A percentile compares a stretch with the other conserved stretches of the same genome.
These are phyloP conservation scores for Colletotrichum gigasporum DNA, from an alignment of 2,329 filamentous ascomycete species.

Conservation along the genomic window DNA sequence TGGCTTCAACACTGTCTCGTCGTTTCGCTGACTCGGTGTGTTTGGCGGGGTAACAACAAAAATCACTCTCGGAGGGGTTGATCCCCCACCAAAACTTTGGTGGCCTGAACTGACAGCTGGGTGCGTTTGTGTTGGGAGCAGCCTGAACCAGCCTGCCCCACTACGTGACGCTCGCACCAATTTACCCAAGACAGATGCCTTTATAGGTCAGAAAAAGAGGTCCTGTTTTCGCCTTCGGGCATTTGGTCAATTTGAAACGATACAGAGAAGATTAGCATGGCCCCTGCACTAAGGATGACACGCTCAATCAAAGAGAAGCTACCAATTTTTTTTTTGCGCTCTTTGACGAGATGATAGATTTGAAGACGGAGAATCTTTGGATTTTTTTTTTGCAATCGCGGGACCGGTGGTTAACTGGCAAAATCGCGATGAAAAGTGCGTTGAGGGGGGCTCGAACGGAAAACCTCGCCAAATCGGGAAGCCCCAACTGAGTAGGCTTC, in stretches of 20 bases:
- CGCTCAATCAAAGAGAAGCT: slow-evolving; percentile 84
- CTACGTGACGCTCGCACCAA: background rate
- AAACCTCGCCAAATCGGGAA: background rate
- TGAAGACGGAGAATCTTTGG: too few relatives aligned
- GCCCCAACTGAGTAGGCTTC: too few relatives aligned
- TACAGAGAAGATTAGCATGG: slow-evolving; percentile 69
- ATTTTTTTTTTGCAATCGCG: background rate
- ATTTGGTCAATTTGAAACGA: slow-evolving; percentile 41
- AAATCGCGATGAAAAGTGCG: background rate
- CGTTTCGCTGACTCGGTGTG: background rate
- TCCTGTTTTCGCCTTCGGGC: slow-evolving; percentile 36
- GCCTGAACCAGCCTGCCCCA: background rate
- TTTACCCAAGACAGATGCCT: background rate
- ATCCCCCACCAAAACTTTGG: background rate
- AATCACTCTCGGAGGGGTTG: background rate
- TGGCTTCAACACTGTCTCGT: too few relatives aligned
- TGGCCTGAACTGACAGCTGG: background rate
- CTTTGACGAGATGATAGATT: background rate
- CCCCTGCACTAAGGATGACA: slow-evolving; percentile 95
- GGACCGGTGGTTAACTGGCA: background rate
- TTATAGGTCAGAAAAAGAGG: background rate
- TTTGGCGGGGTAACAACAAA: background rate
- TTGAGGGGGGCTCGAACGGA: background rate
- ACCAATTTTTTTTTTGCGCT: slow-evolving; percentile 37
- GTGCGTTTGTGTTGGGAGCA: background rate